Percentiles rank a stretch among this genome's conserved stretches.
phyloP scores from a whole-genome alignment of 352 stramenopile species.

The Pythium insidiosum region DNA sequence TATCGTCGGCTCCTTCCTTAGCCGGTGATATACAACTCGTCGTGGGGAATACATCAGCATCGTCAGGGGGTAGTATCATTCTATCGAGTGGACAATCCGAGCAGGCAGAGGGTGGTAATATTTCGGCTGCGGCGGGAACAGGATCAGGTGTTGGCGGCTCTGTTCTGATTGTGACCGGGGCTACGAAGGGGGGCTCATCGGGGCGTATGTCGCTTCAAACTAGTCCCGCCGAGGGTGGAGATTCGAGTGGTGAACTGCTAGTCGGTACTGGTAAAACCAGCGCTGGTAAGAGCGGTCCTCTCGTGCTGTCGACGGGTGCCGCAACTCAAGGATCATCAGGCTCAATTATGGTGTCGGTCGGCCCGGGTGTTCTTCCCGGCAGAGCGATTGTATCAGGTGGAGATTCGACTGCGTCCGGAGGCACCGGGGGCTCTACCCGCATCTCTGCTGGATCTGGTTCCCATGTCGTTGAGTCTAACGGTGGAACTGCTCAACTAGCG shows the following conservation, averaged over 20 bases:
- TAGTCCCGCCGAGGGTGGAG: no score
- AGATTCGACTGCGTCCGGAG: conserved; percentile 2
- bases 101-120: no score
- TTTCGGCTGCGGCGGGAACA: no score
- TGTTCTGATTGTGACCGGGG: no score
- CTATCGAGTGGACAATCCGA: no score
- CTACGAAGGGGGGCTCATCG: no score
- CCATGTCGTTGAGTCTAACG: conserved; percentile 24
- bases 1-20: no score
- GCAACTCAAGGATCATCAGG: conserved; percentile 27
- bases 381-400: conserved; percentile 13
- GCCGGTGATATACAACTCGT: no score
- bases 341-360: conserved; percentile 18
- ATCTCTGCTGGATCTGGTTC: conserved; percentile 20
- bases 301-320: background rate
- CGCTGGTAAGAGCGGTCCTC: background rate
- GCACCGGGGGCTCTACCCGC: conserved; percentile 14
- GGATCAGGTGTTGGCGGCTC: no score
- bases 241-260: background rate
- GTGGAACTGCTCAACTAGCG: conserved; percentile 31
- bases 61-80: no score
- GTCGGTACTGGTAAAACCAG: background rate
- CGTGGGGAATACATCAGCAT: no score
- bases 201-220: no score
- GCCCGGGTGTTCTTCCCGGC: background rate